Evolutionary conservation across 495 filamentous ascomycete species (phyloP).

Genomic region (Ascobolus immersus): DNA sequence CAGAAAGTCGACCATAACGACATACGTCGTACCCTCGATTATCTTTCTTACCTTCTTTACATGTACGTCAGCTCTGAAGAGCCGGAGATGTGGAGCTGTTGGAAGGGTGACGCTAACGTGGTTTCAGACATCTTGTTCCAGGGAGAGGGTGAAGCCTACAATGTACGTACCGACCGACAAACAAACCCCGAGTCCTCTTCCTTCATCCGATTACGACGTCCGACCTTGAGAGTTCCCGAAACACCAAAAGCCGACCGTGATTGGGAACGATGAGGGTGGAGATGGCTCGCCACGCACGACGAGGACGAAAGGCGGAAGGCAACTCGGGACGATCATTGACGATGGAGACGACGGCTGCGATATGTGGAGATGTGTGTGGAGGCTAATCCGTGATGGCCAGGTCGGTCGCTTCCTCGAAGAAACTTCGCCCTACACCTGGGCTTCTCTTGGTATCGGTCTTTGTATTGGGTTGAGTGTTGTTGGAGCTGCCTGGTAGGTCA

Average conservation of each 20-base stretch:
- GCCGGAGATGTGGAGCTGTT: too few relatives aligned
- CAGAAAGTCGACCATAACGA: too few relatives aligned
- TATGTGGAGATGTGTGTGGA: constrained; percentile 3
- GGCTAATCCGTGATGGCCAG: too few relatives aligned
- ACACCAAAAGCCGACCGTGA: not conserved
- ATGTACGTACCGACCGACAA: constrained; percentile 32
- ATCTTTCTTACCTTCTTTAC: too few relatives aligned
- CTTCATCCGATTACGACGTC: not conserved
- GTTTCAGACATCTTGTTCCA: constrained; percentile 98
- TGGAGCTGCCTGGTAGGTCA: constrained; percentile 77
- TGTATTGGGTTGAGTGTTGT: constrained; percentile 91
- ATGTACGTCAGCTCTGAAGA: too few relatives aligned
- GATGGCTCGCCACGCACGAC: not conserved
- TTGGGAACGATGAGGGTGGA: constrained; percentile 13
- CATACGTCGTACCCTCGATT: too few relatives aligned
- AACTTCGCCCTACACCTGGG: constrained; percentile 86
- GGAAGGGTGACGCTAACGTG: too few relatives aligned
- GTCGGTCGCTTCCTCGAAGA: constrained; percentile 85
- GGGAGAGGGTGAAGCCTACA: constrained; percentile 83
- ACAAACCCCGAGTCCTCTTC: constrained; percentile 1
- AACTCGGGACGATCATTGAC: constrained; percentile 12
- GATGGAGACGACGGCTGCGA: not conserved
- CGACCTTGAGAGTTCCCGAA: not conserved
- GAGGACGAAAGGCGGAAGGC: constrained; percentile 1
- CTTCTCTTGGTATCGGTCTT: constrained; percentile 65